Evolutionary conservation across 2,329 filamentous ascomycete species (phyloP).

Genomic region (Colletotrichum destructivum): DNA sequence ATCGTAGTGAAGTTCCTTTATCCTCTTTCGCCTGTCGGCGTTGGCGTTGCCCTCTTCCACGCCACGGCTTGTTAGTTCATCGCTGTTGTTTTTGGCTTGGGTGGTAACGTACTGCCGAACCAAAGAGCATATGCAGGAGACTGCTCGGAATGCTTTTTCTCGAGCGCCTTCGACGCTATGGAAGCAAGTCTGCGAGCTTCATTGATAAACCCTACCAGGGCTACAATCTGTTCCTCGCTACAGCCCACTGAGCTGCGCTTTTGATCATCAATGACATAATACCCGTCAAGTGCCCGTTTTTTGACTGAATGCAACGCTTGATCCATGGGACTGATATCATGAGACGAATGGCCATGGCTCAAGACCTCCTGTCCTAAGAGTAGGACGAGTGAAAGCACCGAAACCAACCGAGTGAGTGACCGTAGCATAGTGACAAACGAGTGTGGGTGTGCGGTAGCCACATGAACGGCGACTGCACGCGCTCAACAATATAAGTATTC

Average conservation of each 20-base stretch:
- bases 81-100: not conserved
- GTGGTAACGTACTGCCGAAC: not conserved
- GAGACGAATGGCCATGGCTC: not conserved
- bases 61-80: not conserved
- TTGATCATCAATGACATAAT: too few species aligned
- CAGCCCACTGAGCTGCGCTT: too few species aligned
- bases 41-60: slow-evolving; percentile 5
- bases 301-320: not conserved
- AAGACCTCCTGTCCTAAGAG: not conserved
- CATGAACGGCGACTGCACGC: fast-evolving
- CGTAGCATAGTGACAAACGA: not conserved
- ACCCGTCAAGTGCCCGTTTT: slow-evolving; percentile 4
- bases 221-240: not conserved
- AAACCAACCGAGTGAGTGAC: not conserved
- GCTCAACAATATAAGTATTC: too few species aligned
- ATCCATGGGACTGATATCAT: not conserved
- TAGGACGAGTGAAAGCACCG: not conserved
- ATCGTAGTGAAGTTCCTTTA: slow-evolving; percentile 14
- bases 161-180: slow-evolving; percentile 5
- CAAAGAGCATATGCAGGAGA: slow-evolving; percentile 13
- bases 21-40: too few species aligned
- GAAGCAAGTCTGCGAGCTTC: slow-evolving; percentile 13
- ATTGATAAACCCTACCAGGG: not conserved
- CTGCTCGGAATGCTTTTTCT: not conserved
- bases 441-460: not conserved